Evolutionary conservation across 116 monocot genomes (phyloP), one percentile per base, ranked within the genome.

Genomic region (Iris pallida): DNA sequence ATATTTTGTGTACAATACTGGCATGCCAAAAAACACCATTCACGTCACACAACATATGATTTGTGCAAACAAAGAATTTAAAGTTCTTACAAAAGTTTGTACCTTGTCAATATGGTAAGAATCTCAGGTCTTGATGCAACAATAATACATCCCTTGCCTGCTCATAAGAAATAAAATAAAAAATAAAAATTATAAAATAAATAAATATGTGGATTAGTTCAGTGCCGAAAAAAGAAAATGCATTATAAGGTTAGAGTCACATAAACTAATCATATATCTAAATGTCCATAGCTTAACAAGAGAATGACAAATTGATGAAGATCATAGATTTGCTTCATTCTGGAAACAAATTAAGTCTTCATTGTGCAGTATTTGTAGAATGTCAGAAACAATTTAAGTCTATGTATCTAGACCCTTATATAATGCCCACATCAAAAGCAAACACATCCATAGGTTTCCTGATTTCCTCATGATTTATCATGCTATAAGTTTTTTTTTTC

Each of bases 101-200:
- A 88, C 88, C 58, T 88, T 73, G 63, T 79, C 76, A 43, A 84
- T 78, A 49, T 69, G 76, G 84, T 84, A 71, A 88, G 84, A 77
- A 88, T 88, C 62, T 88, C 88, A 57, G 84, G 88, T 18, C 88
- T 88, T 51, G 88, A 84, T 41, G 76, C 88, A 42, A 81, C 88
- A 12, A 88, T 79, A 68, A 88, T 79, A 52, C 84, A 81, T 53
- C 88, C 88, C 88, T 88, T 16, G 88, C 88, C 88, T 88, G 67
- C 6, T 30, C 30, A 30, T 30, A 30, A 30, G 46, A n/a, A 6
- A 9, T 20, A 47, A 57, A 41, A 14, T n/a, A 55, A 40, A 16
- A 42, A 9, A 62, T 13, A 63, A 45, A 47, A 68, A 65, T 30
- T 3, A 68, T 3, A 68, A 54, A 53, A 41, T 53, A 55, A 61